A percentile compares a stretch with the other conserved stretches of the same genome.
phyloP scores from a whole-genome alignment of 257 asterid species.

The Solanum gandarillasii region DNA sequence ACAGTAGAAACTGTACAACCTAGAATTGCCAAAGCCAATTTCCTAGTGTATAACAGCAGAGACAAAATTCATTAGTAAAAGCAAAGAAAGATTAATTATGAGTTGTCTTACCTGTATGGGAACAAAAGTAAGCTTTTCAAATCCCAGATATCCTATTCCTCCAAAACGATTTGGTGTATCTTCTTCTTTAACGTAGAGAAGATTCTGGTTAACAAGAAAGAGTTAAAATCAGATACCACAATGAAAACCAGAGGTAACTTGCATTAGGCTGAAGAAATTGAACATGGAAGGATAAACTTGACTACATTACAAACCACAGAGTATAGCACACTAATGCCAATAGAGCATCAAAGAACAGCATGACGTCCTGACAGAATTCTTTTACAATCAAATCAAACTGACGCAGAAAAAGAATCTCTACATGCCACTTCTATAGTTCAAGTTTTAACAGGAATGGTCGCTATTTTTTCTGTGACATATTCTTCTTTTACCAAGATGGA shows the following conservation, averaged over 20 bases:
- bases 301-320: background rate
- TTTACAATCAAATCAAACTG: background rate
- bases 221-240: conserved; percentile 1
- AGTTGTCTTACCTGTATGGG: conserved; percentile 74
- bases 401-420: background rate
- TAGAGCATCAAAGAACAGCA: background rate
- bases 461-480: background rate
- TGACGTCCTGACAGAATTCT: background rate
- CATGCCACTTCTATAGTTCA: background rate
- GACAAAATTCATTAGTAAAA: background rate
- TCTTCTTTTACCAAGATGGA: background rate
- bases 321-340: background rate
- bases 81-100: background rate
- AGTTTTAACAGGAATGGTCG: background rate
- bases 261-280: background rate
- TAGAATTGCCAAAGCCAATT: background rate
- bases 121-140: conserved; percentile 84
- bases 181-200: conserved; percentile 63
- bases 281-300: background rate
- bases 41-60: background rate
- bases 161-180: conserved; percentile 84
- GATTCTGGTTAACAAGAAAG: conserved; percentile 54
- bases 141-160: conserved; percentile 76
- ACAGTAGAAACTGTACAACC: background rate
- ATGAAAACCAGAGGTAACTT: background rate